Percentiles rank a stretch among this genome's conserved stretches.
Evolutionary conservation across 176 grass and related monocot species (phyloP).

Genomic region (Phragmites australis): DNA sequence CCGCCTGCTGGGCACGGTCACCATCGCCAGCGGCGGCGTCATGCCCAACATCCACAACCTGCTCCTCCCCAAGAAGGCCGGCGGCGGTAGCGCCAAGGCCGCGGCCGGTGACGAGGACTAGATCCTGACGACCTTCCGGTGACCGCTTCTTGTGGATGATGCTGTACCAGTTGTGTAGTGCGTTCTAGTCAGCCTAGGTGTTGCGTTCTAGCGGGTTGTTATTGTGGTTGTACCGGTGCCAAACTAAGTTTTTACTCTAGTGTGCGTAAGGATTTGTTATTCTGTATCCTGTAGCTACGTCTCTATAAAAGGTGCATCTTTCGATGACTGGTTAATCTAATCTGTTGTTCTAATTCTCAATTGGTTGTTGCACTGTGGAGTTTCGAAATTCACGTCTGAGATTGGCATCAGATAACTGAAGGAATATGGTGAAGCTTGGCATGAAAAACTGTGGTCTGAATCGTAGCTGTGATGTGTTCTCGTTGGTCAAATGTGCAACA

Average conservation of each 20-base stretch:
- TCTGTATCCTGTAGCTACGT: constrained; percentile 39
- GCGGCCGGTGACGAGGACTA: constrained; percentile 70
- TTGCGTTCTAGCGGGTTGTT: constrained; percentile 1
- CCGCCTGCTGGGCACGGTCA: constrained; percentile 83
- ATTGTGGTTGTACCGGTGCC: neutral
- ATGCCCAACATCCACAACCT: constrained; percentile 99
- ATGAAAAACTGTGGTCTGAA: neutral
- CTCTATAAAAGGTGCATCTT: constrained; percentile 24
- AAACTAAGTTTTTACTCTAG: neutral
- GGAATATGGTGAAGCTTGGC: neutral
- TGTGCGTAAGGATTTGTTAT: neutral
- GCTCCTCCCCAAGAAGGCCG: constrained; percentile 87
- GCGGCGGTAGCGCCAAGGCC: constrained; percentile 59
- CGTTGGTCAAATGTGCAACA: neutral
- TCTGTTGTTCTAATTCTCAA: neutral
- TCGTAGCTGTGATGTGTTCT: neutral
- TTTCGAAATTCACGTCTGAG: too few species aligned
- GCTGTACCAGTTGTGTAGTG: constrained; percentile 15
- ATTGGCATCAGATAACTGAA: too few species aligned
- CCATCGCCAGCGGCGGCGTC: constrained; percentile 93
- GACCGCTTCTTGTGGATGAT: neutral
- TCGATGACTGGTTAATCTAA: neutral
- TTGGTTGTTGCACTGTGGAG: too few species aligned
- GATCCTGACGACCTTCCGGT: neutral
- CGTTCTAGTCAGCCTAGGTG: constrained; percentile 40